Conservation (phyloP, 2,329 filamentous ascomycete genomes). For the Microsporum ferrugineum region DNA sequence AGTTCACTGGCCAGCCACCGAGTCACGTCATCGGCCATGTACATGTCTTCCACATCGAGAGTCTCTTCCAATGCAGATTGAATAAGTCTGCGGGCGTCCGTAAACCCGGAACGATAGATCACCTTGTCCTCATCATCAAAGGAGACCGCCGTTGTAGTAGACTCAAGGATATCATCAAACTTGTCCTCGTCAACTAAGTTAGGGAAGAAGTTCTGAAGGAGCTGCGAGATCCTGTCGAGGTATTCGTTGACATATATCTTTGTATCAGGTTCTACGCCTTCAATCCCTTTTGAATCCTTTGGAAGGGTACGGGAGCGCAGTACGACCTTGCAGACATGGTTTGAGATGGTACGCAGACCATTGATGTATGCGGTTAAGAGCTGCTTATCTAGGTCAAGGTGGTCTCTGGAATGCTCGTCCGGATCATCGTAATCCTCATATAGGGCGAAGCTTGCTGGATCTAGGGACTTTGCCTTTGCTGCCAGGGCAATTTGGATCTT, state of each 20-base stretch:
- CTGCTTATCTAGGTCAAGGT: constrained; percentile 29
- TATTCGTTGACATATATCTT: constrained; percentile 19
- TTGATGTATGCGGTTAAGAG: constrained; percentile 34
- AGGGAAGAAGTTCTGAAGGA: constrained; percentile 32
- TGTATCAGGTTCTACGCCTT: constrained; percentile 1
- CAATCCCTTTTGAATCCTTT: background rate
- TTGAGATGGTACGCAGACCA: constrained; percentile 28
- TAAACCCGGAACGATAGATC: constrained; percentile 8
- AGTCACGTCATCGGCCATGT: constrained; percentile 28
- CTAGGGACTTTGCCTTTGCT: constrained; percentile 16
- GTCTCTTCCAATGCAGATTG: constrained; percentile 27
- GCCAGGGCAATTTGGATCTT: constrained; percentile 27
- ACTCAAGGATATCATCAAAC: constrained; percentile 24
- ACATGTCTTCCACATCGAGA: constrained; percentile 21
- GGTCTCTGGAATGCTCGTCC: constrained; percentile 29
- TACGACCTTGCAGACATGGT: constrained; percentile 24
- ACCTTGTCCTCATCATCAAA: constrained; percentile 12
- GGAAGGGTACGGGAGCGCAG: constrained; percentile 21
- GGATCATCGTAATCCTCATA: constrained; percentile 11
- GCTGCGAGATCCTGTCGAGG: constrained; percentile 27
- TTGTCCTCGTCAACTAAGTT: constrained; percentile 30
- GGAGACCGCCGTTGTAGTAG: constrained; percentile 10
- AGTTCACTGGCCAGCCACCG: constrained; percentile 30
- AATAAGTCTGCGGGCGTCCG: constrained; percentile 24
- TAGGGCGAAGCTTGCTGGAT: background rate